Evolutionary conservation across 2,329 filamentous ascomycete species (phyloP).

Genomic region (Pseudogymnoascus sp.): DNA sequence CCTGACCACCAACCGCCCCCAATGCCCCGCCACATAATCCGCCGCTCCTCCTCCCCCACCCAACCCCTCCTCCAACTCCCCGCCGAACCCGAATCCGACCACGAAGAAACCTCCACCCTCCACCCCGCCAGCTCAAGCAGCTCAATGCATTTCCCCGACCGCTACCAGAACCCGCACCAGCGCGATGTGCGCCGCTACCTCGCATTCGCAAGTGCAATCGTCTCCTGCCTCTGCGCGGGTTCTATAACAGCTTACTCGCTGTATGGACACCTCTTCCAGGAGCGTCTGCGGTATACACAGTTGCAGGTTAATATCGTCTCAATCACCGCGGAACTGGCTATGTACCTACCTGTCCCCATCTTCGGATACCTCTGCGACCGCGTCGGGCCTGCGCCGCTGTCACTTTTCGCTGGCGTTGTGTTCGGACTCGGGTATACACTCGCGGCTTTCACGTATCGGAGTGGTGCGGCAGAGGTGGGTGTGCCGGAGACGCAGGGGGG

Average conservation of each 20-base stretch:
- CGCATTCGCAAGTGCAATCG: conserved; percentile 46
- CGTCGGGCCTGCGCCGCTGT: conserved; percentile 68
- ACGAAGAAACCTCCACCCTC: not conserved
- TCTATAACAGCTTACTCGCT: conserved; percentile 91
- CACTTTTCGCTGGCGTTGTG: conserved; percentile 60
- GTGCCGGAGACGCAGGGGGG: conserved; percentile 32
- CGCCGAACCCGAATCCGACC: not conserved
- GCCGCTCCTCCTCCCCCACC: not conserved
- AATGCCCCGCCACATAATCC: not conserved
- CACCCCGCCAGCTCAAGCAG: not conserved
- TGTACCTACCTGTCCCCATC: conserved; percentile 86
- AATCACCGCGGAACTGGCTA: conserved; percentile 75
- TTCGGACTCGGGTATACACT: conserved; percentile 77
- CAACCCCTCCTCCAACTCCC: not conserved
- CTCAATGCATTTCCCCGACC: conserved; percentile 5
- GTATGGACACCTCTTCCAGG: conserved; percentile 85
- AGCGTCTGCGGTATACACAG: conserved; percentile 78
- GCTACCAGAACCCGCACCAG: conserved; percentile 8
- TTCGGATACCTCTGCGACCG: conserved; percentile 91
- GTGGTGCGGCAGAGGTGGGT: conserved; percentile 38
- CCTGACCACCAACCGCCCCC: not conserved
- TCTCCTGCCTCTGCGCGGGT: conserved; percentile 67
- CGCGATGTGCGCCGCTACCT: conserved; percentile 27
- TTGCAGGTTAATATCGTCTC: conserved; percentile 85
- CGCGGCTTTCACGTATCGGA: conserved; percentile 68